phyloP scores from a whole-genome alignment of 1,139 yeast species.

The Lodderomyces beijingensis region DNA sequence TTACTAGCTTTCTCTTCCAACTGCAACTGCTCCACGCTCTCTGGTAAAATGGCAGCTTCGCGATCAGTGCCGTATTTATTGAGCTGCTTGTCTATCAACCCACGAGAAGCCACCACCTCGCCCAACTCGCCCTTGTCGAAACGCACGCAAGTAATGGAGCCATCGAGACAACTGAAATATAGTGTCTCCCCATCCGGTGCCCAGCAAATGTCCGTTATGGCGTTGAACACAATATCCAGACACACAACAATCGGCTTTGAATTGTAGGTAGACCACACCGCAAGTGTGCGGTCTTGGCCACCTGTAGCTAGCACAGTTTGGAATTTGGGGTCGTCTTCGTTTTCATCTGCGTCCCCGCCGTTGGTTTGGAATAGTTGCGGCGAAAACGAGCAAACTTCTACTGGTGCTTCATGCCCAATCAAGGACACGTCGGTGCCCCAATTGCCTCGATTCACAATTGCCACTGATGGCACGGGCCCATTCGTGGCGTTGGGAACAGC shows the following conservation, averaged over 20 bases:
- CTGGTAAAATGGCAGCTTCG: constrained; percentile 81
- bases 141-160: constrained; percentile 65
- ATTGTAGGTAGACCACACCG: constrained; percentile 63
- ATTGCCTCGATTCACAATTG: constrained; percentile 81
- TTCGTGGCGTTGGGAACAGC: constrained; percentile 97
- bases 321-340: constrained; percentile 17
- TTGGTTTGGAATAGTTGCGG: constrained; percentile 57
- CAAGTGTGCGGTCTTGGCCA: constrained; percentile 72
- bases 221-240: constrained; percentile 53
- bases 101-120: constrained; percentile 61
- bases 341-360: constrained; percentile 8
- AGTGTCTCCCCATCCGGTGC: constrained; percentile 70
- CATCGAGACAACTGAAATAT: constrained; percentile 79
- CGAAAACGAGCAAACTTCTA: constrained; percentile 88
- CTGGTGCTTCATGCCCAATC: constrained; percentile 95
- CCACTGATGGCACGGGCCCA: constrained; percentile 91
- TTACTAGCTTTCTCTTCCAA: constrained; percentile 51
- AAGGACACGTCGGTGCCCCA: constrained; percentile 89
- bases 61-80: constrained; percentile 86
- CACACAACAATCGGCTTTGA: constrained; percentile 64
- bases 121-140: constrained; percentile 79
- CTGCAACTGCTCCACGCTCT: constrained; percentile 71
- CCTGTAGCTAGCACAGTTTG: constrained; percentile 68
- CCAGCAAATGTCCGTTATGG: constrained; percentile 77
- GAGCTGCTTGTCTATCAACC: constrained; percentile 58